Evolutionary conservation across 163 green algal species (phyloP), one percentile per base, ranked within the genome.

Genomic region (Scenedesmus sp.): DNA sequence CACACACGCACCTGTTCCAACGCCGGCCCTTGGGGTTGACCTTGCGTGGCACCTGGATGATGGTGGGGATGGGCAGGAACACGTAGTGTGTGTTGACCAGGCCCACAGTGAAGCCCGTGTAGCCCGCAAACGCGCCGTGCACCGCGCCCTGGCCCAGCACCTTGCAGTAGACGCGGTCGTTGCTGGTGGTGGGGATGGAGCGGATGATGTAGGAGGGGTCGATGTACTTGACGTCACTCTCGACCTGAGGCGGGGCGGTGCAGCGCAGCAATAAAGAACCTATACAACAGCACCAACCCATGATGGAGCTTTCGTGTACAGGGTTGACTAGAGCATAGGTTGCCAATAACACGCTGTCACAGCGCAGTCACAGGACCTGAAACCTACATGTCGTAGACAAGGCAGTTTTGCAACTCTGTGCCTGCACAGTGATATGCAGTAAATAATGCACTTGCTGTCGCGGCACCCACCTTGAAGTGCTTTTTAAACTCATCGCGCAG

Each of bases 11-110:
- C 87, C 87, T 91, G 93, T 97, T 97, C 94, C 94, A 96, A 0
- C 93, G 80, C 49, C 93, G 82, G 49, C 93, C 93, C 81, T 92
- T 91, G 78, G 90, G 86, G 84, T 94, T 94, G 40, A 97, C 95
- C 72, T 92, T 94, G 49, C 95, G 91, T 18, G 95, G 90, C 33
- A 92, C 93, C 53, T 97, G 94, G 79, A 98, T 98, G 92, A 98
- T 96, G 79, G 93, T 94, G 22, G 94, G 94, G 88, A 97, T 98
- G 88, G 98, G 98, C 73, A 99, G 93, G 90, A 98, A 98, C 15
- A 98, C 96, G 89, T 99, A 99, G 96, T 99, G 98, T 6, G 97
- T 99, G 96, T 99, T 99, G 79, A 99, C 95, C 51, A 99, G 94
- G 1, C 98, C 98, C 20, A 99, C 95, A 15, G 96, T 98, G 82